Evolutionary conservation across 768 basidiomycete genomes (phyloP).

Genomic region (Sarcodon aspratus): DNA sequence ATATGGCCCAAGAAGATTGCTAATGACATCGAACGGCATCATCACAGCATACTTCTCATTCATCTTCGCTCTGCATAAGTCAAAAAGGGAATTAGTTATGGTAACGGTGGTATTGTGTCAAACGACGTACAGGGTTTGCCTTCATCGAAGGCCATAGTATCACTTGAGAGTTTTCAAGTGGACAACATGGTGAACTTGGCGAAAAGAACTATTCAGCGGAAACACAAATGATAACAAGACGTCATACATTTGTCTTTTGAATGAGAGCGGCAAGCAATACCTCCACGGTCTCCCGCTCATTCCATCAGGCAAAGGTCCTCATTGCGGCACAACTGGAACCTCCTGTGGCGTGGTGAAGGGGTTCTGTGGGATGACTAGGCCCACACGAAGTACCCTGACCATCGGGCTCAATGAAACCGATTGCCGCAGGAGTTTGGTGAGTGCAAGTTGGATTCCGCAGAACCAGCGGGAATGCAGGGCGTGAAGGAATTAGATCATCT

Average conservation of each 20-base stretch:
- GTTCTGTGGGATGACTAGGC: too few relatives aligned
- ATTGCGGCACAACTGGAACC: too few relatives aligned
- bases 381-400: too few relatives aligned
- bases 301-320: too few relatives aligned
- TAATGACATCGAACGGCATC: constrained; percentile 88
- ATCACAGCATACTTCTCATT: constrained; percentile 90
- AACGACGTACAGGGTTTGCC: constrained; percentile 73
- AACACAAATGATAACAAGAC: not conserved
- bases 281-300: constrained; percentile 96
- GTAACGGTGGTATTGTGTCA: not conserved
- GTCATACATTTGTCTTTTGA: constrained; percentile 75
- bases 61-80: constrained; percentile 49
- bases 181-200: constrained; percentile 92
- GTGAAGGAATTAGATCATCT: too few relatives aligned
- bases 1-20: constrained; percentile 84
- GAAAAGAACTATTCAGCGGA: not conserved
- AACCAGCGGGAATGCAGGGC: too few relatives aligned
- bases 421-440: too few relatives aligned
- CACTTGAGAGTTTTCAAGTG: constrained; percentile 83
- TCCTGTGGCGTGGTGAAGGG: too few relatives aligned
- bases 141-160: constrained; percentile 83
- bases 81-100: not conserved
- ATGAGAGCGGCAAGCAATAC: constrained; percentile 83
- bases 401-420: too few relatives aligned
- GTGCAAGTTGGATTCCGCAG: too few relatives aligned